phyloP scores from a whole-genome alignment of 306 rosid genomes.

The Cajanus cajan region DNA sequence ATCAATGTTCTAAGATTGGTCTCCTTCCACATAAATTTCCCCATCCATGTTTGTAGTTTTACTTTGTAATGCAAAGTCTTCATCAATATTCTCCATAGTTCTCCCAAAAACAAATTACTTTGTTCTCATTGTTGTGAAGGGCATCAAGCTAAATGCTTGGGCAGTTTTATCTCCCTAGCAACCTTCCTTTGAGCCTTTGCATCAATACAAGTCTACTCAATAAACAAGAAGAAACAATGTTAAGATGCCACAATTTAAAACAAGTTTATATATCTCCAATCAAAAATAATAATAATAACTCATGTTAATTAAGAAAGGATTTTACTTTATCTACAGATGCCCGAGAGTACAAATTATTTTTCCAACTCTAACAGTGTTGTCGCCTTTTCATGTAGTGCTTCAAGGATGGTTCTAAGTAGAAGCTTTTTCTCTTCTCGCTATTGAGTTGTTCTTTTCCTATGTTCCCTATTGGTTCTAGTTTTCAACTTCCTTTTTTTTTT shows the following conservation, averaged over 20 bases:
- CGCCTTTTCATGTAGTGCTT: too few relatives aligned
- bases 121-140: constrained; percentile 91
- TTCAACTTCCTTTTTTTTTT: too few relatives aligned
- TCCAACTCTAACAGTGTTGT: too few relatives aligned
- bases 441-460: too few relatives aligned
- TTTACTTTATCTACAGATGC: too few relatives aligned
- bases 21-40: constrained; percentile 36
- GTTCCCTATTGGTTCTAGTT: too few relatives aligned
- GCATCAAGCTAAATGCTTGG: constrained; percentile 87
- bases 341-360: too few relatives aligned
- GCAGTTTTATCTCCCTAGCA: constrained; percentile 91
- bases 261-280: neutral
- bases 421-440: too few relatives aligned
- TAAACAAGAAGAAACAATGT: constrained; percentile 17
- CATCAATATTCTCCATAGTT: constrained; percentile 65
- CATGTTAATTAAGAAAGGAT: too few relatives aligned
- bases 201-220: constrained; percentile 73
- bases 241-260: constrained; percentile 6
- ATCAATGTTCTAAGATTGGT: neutral
- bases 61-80: constrained; percentile 52
- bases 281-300: too few relatives aligned
- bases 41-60: neutral
- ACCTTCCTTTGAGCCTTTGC: constrained; percentile 95
- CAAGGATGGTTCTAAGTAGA: too few relatives aligned
- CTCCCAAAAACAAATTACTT: constrained; percentile 63